These are phyloP conservation scores for Euclidium syriacum DNA, from an alignment of 345 rosid species.

Conservation along the genomic window DNA sequence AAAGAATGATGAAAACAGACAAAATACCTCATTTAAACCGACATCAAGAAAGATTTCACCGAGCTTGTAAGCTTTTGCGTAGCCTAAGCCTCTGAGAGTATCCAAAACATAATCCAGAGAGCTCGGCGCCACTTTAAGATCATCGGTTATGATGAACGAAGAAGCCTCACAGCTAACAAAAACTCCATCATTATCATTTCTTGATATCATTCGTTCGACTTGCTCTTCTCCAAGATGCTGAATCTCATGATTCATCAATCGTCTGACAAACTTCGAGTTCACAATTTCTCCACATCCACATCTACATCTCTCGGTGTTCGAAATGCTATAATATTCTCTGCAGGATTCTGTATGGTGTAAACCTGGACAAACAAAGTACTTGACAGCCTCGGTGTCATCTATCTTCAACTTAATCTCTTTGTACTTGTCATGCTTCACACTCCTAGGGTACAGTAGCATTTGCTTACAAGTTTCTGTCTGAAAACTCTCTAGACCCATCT, in stretches of 20 bases:
- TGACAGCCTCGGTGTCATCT: background rate
- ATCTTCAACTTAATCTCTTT: background rate
- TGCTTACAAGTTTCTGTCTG: background rate
- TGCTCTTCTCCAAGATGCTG: background rate
- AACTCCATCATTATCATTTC: background rate
- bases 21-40: background rate
- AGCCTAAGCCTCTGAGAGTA: constrained; percentile 1
- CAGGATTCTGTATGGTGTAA: background rate
- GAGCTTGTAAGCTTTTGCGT: background rate
- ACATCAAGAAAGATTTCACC: constrained; percentile 6
- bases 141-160: constrained; percentile 1
- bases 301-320: background rate
- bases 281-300: background rate
- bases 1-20: too few species aligned
- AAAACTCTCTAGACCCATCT: background rate
- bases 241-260: background rate
- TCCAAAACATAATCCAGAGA: background rate
- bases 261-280: background rate
- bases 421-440: background rate
- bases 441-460: background rate
- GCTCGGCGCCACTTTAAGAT: background rate
- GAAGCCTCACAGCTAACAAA: background rate
- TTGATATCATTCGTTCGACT: background rate
- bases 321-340: background rate
- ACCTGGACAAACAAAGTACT: background rate